Percentiles rank a stretch among this genome's conserved stretches.
These are phyloP conservation scores for Lachnellula suecica DNA, from an alignment of 2,329 filamentous ascomycete species.

Conservation along the genomic window DNA sequence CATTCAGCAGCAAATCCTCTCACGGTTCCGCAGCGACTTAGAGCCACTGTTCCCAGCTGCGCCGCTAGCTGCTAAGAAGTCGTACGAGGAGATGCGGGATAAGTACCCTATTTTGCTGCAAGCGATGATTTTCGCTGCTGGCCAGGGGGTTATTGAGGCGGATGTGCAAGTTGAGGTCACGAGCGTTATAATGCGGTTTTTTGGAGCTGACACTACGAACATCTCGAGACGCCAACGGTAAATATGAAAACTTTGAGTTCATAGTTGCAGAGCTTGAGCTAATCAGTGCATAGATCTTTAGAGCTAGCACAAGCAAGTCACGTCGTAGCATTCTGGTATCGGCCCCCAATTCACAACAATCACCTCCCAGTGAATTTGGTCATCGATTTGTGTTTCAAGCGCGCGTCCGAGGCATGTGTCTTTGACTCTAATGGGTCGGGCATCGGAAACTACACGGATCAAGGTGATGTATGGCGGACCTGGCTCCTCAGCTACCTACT, in stretches of 20 bases:
- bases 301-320: constrained; percentile 5
- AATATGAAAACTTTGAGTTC: background rate
- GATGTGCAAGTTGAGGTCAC: constrained; percentile 3
- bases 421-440: background rate
- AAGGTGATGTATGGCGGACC: constrained; percentile 8
- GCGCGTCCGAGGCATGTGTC: background rate
- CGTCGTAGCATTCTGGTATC: constrained; percentile 9
- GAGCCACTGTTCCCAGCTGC: constrained; percentile 5
- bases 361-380: constrained; percentile 3
- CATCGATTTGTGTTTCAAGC: background rate
- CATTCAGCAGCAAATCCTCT: background rate
- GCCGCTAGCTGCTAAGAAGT: background rate
- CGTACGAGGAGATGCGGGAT: constrained; percentile 2
- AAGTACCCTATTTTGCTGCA: constrained; percentile 5
- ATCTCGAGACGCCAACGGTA: background rate
- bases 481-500: constrained; percentile 6
- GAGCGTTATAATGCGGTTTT: background rate
- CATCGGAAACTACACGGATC: background rate
- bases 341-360: constrained; percentile 3
- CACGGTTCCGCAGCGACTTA: constrained; percentile 4
- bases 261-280: background rate
- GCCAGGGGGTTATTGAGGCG: background rate
- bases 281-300: background rate
- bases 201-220: too few species aligned
- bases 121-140: constrained; percentile 6